Conservation (phyloP, 305 asterid genomes). For the Fraxinus floribunda region DNA sequence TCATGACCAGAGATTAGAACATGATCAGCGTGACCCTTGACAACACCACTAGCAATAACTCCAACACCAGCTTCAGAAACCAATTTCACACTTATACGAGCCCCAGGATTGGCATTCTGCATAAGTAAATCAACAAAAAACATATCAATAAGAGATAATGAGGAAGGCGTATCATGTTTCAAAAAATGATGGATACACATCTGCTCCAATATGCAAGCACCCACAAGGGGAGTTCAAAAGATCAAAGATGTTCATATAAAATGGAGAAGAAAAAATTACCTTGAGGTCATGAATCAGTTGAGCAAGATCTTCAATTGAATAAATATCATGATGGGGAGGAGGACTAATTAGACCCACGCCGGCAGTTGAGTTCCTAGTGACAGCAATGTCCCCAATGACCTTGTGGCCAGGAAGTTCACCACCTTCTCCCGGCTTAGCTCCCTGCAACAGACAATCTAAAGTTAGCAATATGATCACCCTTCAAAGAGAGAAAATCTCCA, state of each 20-base stretch:
- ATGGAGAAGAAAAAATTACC: conserved; percentile 44
- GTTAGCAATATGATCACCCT: conserved; percentile 20
- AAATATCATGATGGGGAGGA: conserved; percentile 98
- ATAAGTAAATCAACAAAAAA: conserved; percentile 12
- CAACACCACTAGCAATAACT: conserved; percentile 97
- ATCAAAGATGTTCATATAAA: background rate
- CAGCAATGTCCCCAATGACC: conserved; percentile 97
- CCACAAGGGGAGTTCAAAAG: background rate
- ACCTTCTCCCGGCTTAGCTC: conserved; percentile 99
- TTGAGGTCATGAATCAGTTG: conserved; percentile 96
- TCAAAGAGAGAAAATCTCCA: conserved; percentile 21
- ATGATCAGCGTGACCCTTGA: conserved; percentile 99
- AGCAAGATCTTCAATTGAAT: conserved; percentile 98
- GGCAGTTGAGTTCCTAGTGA: conserved; percentile 94
- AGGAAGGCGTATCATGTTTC: too few relatives aligned
- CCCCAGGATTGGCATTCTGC: conserved; percentile 94
- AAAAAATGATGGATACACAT: background rate
- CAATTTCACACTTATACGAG: conserved; percentile 95
- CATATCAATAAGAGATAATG: too few relatives aligned
- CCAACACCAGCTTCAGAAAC: conserved; percentile 99
- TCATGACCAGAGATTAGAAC: conserved; percentile 98
- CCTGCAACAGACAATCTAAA: conserved; percentile 51
- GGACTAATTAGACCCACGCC: conserved; percentile 99
- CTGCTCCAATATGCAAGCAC: background rate
- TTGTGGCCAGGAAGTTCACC: conserved; percentile 99